phyloP scores from a whole-genome alignment of 768 basidiomycete species.

The Vishniacozyma victoriae region DNA sequence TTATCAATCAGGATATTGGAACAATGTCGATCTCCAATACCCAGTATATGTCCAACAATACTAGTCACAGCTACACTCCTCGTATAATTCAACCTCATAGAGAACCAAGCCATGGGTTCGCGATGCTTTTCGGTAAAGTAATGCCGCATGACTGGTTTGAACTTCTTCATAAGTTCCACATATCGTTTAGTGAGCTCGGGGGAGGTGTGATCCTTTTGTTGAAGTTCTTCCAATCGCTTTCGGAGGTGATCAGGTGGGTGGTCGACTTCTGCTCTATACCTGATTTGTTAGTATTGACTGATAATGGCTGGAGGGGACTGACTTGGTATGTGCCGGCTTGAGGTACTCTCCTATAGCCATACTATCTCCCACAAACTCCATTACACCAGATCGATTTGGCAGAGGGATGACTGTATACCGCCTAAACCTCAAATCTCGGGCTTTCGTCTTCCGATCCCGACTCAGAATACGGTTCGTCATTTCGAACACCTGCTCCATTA shows the following conservation, averaged over 20 bases:
- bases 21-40: slow-evolving; percentile 85
- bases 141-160: slow-evolving; percentile 85
- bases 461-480: slow-evolving; percentile 73
- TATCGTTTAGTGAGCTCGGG: slow-evolving; percentile 41
- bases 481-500: slow-evolving; percentile 97
- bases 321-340: slow-evolving; percentile 59
- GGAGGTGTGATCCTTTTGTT: slow-evolving; percentile 23
- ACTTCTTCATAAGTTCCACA: slow-evolving; percentile 49
- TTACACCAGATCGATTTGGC: slow-evolving; percentile 67
- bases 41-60: slow-evolving; percentile 87
- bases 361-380: slow-evolving; percentile 87
- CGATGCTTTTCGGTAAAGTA: slow-evolving; percentile 89
- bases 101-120: slow-evolving; percentile 83
- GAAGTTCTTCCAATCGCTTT: slow-evolving; percentile 41
- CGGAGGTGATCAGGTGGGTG: slow-evolving; percentile 46
- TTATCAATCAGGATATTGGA: slow-evolving; percentile 89
- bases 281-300: slow-evolving; percentile 37
- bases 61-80: slow-evolving; percentile 89
- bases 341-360: slow-evolving; percentile 62
- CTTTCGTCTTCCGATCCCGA: slow-evolving; percentile 67
- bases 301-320: slow-evolving; percentile 23
- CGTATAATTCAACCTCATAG: slow-evolving; percentile 79
- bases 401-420: slow-evolving; percentile 88
- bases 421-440: slow-evolving; percentile 66
- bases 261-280: slow-evolving; percentile 62